Conservation (phyloP, 148 eudicot species). For the Polygonum maritimum region DNA sequence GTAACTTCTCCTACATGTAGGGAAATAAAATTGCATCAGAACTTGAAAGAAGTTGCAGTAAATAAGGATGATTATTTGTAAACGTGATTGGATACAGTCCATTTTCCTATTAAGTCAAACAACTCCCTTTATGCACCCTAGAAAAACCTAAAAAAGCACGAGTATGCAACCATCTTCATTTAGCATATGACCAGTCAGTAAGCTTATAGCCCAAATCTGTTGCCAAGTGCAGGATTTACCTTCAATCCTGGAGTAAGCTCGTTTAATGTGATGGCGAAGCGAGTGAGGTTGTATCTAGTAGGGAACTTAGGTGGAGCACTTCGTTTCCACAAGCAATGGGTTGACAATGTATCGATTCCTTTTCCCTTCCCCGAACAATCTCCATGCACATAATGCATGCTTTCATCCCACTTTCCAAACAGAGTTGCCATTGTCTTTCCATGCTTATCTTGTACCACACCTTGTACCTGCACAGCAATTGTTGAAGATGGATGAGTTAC, state of each 20-base stretch:
- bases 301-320: conserved; percentile 60
- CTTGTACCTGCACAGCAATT: conserved; percentile 61
- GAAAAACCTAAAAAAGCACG: not conserved
- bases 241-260: conserved; percentile 71
- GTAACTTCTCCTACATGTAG: conserved; percentile 6
- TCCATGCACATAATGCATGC: conserved; percentile 80
- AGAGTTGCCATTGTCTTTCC: conserved; percentile 84
- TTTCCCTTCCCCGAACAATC: conserved; percentile 61
- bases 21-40: conserved; percentile 6
- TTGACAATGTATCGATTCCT: conserved; percentile 38
- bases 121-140: not conserved
- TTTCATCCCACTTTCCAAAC: conserved; percentile 98
- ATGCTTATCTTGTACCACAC: conserved; percentile 69
- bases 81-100: not conserved
- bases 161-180: not conserved
- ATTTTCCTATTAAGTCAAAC: not conserved
- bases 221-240: conserved; percentile 1
- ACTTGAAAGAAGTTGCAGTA: not conserved
- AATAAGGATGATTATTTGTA: not conserved
- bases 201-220: not conserved
- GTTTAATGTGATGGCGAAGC: conserved; percentile 88
- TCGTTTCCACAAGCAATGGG: conserved; percentile 78
- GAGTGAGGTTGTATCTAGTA: conserved; percentile 73
- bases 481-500: not conserved
- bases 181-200: not conserved